A percentile compares a stretch with the other conserved stretches of the same genome.
These are phyloP conservation scores for Tephrocybe sp. DNA, from an alignment of 768 basidiomycete genomes.

Conservation along the genomic window DNA sequence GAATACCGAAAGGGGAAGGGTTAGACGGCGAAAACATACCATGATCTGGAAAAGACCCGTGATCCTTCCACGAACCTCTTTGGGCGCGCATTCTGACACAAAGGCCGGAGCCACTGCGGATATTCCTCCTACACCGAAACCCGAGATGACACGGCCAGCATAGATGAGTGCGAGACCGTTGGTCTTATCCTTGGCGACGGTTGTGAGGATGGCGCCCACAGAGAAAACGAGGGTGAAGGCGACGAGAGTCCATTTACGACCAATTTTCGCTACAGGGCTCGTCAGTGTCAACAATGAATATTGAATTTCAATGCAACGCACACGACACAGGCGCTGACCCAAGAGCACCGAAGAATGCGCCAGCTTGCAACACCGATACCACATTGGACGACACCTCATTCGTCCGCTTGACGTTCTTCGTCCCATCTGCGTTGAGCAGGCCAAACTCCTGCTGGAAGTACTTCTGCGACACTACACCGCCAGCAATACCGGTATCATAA, in stretches of 20 bases:
- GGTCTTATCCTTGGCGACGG: constrained; percentile 51
- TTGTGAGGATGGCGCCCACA: constrained; percentile 75
- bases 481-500: constrained; percentile 59
- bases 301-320: constrained; percentile 28
- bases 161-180: constrained; percentile 72
- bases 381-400: constrained; percentile 76
- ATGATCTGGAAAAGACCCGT: constrained; percentile 88
- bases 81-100: constrained; percentile 86
- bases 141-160: constrained; percentile 76
- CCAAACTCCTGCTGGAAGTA: constrained; percentile 69
- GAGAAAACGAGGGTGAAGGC: constrained; percentile 62
- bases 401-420: constrained; percentile 30
- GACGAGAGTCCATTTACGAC: constrained; percentile 65
- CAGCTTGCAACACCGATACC: constrained; percentile 85
- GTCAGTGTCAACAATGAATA: not conserved
- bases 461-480: constrained; percentile 55
- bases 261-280: constrained; percentile 50
- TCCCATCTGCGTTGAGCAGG: constrained; percentile 45
- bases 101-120: constrained; percentile 83
- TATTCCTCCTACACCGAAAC: constrained; percentile 81
- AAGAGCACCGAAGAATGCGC: constrained; percentile 87
- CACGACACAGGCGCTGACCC: constrained; percentile 70
- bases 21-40: constrained; percentile 33
- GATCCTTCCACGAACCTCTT: constrained; percentile 82
- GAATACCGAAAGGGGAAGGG: not conserved